Evolutionary conservation across 2,329 filamentous ascomycete species (phyloP).

Genomic region (Pyrenophora teres): DNA sequence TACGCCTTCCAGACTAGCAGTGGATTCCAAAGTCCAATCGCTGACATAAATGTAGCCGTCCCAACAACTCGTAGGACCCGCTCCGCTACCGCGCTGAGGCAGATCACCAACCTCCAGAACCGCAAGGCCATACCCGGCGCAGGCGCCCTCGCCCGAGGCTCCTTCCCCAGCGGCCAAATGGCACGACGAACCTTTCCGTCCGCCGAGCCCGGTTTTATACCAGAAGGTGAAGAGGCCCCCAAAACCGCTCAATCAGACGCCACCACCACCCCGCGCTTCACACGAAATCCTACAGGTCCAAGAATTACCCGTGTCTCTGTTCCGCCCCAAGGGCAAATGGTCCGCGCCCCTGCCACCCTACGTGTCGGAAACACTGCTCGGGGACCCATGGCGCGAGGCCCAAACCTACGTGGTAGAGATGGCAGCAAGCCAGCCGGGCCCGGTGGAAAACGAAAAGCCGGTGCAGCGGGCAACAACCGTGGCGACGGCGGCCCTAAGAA

Average conservation of each 20-base stretch:
- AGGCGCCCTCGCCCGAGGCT: slow-evolving; percentile 26
- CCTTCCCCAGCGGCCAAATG: slow-evolving; percentile 27
- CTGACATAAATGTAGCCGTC: slow-evolving; percentile 17
- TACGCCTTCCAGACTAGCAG: slow-evolving; percentile 6
- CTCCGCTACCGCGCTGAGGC: slow-evolving; percentile 29
- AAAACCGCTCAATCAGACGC: slow-evolving; percentile 7
- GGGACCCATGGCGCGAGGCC: slow-evolving; percentile 16
- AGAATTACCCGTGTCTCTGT: slow-evolving; percentile 12
- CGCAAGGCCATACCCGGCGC: slow-evolving; percentile 19
- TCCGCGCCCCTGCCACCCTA: slow-evolving; percentile 37
- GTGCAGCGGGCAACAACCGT: slow-evolving; percentile 6
- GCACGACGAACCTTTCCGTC: slow-evolving; percentile 6
- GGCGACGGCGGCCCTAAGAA: slow-evolving; percentile 25
- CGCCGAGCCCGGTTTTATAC: slow-evolving; percentile 9
- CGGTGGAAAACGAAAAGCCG: slow-evolving; percentile 5
- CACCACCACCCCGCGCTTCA: slow-evolving; percentile 14
- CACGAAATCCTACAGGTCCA: slow-evolving; percentile 13
- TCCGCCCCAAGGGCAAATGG: slow-evolving; percentile 35
- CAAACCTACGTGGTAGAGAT: slow-evolving; percentile 34
- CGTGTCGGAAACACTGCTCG: slow-evolving; percentile 22
- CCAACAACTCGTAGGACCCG: slow-evolving; percentile 32
- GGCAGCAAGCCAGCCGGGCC: slow-evolving; percentile 10
- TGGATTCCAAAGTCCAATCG: background rate
- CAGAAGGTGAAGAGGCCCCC: slow-evolving; percentile 1
- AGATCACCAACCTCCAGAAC: slow-evolving; percentile 31